Evolutionary conservation across 306 rosid species (phyloP), one percentile per base, ranked within the genome.

Genomic region (Herpetospermum pedunculosum): DNA sequence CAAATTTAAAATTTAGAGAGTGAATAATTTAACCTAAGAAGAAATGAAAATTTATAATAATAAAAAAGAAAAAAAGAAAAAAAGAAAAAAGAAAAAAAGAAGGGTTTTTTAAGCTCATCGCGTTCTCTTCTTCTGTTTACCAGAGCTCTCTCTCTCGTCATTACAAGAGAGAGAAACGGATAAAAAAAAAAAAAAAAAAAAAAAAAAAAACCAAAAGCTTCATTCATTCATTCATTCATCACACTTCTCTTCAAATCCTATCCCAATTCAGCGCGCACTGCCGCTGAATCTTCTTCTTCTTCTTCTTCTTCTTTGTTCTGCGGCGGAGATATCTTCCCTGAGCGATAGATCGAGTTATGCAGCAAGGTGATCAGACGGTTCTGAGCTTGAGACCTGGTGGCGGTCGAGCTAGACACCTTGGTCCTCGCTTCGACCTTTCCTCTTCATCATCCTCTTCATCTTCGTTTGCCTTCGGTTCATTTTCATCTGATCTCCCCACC

Each of bases 331-430:
- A 77, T 77, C 63, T 48, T 44, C 75, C 69, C 10, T 50, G 75
- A 74, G 82, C 76, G 79, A 59, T 60, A 87, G 85, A 86, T 89
- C 81, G 88, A 91, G 98, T 88, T 88, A 95, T 95, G 99, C 99
- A 91, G 96, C 96, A 91, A 81, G 87, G 48, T 59, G 78, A 75
- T 44, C 78, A 62, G 23, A 60, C 72, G 19, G 85, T 78, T 60
- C 74, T 89, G n/a, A 89, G 93, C 85, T 95, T 95, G 92, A 95
- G 99, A 87, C 99, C 99, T 87, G 99, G 99, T 77, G 99, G 99
- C 80, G 97, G 99, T 77, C 92, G 96, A 35, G 84, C 88, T 29
- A 80, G 97, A 81, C 85, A 84, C 76, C 87, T 83, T 83, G 96
- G 83, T 84, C 80, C 90, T 82, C 86, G 97, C 82, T 86, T 84